Evolutionary conservation across 2,329 filamentous ascomycete genomes (phyloP).

Genomic region (Bipolaris cookei): DNA sequence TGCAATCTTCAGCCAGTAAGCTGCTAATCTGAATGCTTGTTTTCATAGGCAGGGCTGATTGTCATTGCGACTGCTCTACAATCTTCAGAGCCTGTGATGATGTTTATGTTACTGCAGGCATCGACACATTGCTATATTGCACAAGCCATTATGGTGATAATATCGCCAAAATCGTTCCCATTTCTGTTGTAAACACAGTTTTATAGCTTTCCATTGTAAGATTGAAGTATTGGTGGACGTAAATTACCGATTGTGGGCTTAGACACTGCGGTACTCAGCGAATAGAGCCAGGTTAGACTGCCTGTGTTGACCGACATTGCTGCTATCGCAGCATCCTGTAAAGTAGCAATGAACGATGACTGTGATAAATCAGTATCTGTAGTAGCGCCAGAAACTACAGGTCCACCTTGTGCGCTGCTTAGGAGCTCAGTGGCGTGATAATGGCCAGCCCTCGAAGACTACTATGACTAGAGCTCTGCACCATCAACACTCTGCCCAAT

Average conservation of each 20-base stretch:
- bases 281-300: background rate
- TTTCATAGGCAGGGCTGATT: background rate
- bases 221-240: background rate
- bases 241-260: background rate
- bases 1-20: background rate
- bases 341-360: background rate
- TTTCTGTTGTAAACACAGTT: background rate
- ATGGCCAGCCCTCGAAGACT: too few species aligned
- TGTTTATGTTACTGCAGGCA: slow-evolving; percentile 1
- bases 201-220: background rate
- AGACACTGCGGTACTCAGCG: background rate
- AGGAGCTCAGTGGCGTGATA: background rate
- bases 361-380: background rate
- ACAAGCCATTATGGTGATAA: background rate
- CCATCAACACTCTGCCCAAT: background rate
- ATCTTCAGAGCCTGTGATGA: background rate
- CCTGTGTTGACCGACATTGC: background rate
- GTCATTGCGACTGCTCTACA: background rate
- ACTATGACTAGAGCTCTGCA: background rate
- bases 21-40: background rate
- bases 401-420: background rate
- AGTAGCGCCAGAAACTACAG: background rate
- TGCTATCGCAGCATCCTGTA: background rate
- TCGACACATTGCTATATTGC: slow-evolving; percentile 1
- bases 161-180: background rate